Evolutionary conservation across 108 stramenopile genomes (phyloP), one percentile per base, ranked within the genome.

Genomic region (Cyclotella cryptica): DNA sequence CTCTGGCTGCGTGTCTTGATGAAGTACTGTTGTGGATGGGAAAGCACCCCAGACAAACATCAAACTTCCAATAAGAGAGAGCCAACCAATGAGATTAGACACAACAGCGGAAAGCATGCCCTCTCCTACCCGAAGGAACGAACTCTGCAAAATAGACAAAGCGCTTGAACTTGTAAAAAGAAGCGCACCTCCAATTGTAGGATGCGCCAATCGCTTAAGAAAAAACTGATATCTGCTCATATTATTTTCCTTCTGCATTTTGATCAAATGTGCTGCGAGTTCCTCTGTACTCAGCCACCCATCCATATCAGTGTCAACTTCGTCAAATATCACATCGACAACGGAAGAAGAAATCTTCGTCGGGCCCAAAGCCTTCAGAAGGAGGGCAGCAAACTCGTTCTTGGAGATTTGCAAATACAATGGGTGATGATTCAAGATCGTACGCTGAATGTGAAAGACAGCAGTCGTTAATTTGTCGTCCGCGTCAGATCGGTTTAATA

Each of bases 361-460:
- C 14, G 73, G 73, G 9, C 73, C 73, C 30, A 74, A 40, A 14
- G 52, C 35, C 35, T 39, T 51, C 30, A 74, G 73, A n/a, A 74
- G 52, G 10, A 74, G 41, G 27, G 64, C 43, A 15, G 53, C 52
- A 44, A 74, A 74, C 41, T 74, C 73, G 39, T 65, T 17, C 39
- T 65, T 74, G 0, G 52, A 74, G 24, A 74, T 29, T 54, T 65
- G 73, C 17, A 57, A 27, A 26, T 74, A 52, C 22, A 74, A 42
- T 17, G 73, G 73, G 27, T n/a, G 43, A 17, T 65, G 10, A 44
- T 54, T 15, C 73, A 74, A 44, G 43, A 74, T 21, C 13, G 49
- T 68, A 18, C 19, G 15, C 10, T 68, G 67, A 30, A 68, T 29
- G 10, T 51, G 49, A 44, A 53, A 68, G 19, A 68, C 35, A 1